These are phyloP conservation scores for Leishmania mexicana DNA, from an alignment of 208 protist species.

Conservation along the genomic window DNA sequence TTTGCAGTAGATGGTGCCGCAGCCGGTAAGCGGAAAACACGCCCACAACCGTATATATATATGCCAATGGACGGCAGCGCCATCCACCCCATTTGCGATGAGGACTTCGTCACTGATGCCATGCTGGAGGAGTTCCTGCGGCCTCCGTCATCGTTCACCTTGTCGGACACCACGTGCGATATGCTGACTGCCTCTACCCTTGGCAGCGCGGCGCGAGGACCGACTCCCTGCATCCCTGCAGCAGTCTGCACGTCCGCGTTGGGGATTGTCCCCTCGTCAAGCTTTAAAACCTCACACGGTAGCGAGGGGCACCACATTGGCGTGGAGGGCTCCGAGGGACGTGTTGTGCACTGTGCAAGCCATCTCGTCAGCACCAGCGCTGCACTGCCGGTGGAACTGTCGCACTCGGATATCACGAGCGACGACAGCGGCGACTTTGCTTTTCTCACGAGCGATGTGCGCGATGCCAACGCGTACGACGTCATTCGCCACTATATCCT, in stretches of 20 bases:
- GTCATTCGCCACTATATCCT: conserved; percentile 34
- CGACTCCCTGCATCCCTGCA: neutral
- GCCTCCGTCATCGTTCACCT: neutral
- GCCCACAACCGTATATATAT: too few relatives aligned
- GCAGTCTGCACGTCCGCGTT: neutral
- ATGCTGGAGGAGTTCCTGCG: conserved; percentile 29
- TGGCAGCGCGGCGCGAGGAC: neutral
- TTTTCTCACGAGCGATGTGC: conserved; percentile 25
- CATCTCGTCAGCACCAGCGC: neutral
- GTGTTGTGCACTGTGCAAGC: neutral
- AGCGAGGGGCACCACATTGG: neutral
- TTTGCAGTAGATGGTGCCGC: neutral
- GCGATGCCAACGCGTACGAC: conserved; percentile 30
- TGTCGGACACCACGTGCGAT: neutral
- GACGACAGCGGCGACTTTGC: conserved; percentile 50
- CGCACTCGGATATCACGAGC: conserved; percentile 37
- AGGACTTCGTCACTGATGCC: conserved; percentile 39
- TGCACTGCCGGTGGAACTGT: neutral
- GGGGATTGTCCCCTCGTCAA: neutral
- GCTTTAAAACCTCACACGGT: neutral
- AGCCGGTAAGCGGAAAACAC: neutral
- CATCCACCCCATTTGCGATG: conserved; percentile 10
- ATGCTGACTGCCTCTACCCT: neutral
- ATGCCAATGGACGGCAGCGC: conserved; percentile 25
- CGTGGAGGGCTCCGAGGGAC: neutral